phyloP scores from a whole-genome alignment of 768 basidiomycete genomes.

The Mycena metata region DNA sequence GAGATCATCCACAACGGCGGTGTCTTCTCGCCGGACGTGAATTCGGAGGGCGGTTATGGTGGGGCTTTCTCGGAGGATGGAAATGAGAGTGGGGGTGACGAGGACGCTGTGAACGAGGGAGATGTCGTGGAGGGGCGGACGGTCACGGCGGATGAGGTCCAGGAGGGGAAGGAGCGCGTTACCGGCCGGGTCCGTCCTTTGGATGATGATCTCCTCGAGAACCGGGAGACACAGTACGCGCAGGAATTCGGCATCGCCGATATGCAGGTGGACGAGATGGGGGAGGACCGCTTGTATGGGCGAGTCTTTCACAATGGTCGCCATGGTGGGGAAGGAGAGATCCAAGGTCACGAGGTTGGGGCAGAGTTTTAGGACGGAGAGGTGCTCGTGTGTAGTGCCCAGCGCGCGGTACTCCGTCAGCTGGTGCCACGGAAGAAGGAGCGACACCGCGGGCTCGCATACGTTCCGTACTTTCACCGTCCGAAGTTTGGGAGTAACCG shows the following conservation, averaged over 20 bases:
- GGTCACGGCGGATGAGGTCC: conserved; percentile 4
- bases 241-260: conserved; percentile 13
- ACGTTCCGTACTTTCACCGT: not conserved
- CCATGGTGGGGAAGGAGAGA: not conserved
- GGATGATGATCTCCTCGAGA: not conserved
- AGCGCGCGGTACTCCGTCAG: conserved; percentile 15
- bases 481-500: not conserved
- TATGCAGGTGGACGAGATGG: not conserved
- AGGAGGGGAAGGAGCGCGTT: conserved; percentile 20
- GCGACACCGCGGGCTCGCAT: conserved; percentile 21
- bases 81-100: conserved; percentile 11
- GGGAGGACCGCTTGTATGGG: not conserved
- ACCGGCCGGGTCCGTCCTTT: not conserved
- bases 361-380: conserved; percentile 6
- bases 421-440: conserved; percentile 19
- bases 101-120: conserved; percentile 13
- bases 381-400: conserved; percentile 13
- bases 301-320: not conserved
- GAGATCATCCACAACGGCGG: conserved; percentile 7
- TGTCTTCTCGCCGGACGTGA: conserved; percentile 1
- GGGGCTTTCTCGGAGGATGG: conserved; percentile 2
- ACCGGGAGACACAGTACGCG: conserved; percentile 8
- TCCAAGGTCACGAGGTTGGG: conserved; percentile 7
- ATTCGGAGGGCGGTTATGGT: conserved; percentile 2
- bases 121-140: not conserved